These are phyloP conservation scores for Elongisporangium undulatum DNA, from an alignment of 352 stramenopile species.

Conservation along the genomic window DNA sequence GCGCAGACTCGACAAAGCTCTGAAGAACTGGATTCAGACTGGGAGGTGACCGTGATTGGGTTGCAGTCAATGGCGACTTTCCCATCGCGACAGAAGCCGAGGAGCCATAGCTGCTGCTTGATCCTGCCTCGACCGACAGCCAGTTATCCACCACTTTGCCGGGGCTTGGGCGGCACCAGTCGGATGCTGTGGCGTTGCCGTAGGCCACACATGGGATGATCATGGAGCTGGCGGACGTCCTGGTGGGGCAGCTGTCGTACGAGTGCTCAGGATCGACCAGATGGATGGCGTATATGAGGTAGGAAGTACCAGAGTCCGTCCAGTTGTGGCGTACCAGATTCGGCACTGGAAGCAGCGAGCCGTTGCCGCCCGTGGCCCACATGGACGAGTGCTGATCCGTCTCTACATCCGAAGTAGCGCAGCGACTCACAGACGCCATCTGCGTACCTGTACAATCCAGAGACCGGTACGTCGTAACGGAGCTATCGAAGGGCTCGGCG, in stretches of 20 bases:
- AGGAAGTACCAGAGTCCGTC: constrained; percentile 3
- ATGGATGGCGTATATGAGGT: constrained; percentile 16
- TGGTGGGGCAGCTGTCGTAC: neutral
- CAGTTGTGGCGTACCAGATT: constrained; percentile 9
- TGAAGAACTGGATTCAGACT: neutral
- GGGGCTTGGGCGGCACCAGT: neutral
- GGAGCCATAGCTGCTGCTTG: no score
- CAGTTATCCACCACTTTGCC: neutral
- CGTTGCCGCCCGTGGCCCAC: constrained; percentile 22
- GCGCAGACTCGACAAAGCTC: neutral
- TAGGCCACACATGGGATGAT: neutral
- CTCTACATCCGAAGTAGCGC: constrained; percentile 10
- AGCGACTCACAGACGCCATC: constrained; percentile 14
- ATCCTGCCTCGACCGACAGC: no score
- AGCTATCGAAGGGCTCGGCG: neutral
- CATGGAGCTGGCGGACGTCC: neutral
- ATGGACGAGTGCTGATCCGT: constrained; percentile 10
- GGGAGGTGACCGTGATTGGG: neutral
- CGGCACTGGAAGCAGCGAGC: constrained; percentile 8
- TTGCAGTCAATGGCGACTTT: neutral
- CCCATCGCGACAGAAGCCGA: no score
- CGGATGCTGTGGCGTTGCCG: no score
- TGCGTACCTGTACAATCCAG: constrained; percentile 19
- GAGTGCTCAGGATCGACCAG: constrained; percentile 1
- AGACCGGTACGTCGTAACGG: constrained; percentile 8